phyloP scores from a whole-genome alignment of 2,329 filamentous ascomycete species.

The Exophiala calicioides region DNA sequence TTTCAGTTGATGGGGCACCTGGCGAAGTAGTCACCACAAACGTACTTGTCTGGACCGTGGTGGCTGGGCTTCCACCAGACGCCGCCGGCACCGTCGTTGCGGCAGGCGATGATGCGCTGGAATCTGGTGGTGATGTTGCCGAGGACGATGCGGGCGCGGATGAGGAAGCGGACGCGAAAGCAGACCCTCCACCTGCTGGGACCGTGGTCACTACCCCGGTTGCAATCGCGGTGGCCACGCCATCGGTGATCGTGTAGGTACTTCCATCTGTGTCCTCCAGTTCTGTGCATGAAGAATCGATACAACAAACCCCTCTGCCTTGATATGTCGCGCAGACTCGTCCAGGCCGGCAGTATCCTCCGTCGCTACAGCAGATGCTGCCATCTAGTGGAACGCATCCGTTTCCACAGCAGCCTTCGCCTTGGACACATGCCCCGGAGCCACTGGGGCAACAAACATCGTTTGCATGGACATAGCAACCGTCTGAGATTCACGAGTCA shows the following conservation, averaged over 20 bases:
- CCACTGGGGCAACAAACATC: constrained; percentile 5
- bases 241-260: constrained; percentile 6
- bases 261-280: constrained; percentile 6
- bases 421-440: constrained; percentile 1
- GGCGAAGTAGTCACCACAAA: too few species aligned
- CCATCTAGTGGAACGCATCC: constrained; percentile 11
- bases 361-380: constrained; percentile 10
- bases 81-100: too few species aligned
- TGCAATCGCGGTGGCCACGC: not conserved
- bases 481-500: constrained; percentile 4
- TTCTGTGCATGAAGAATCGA: constrained; percentile 3
- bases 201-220: constrained; percentile 1
- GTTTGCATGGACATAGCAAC: constrained; percentile 2
- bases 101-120: not conserved
- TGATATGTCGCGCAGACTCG: constrained; percentile 8
- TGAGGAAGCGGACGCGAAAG: not conserved
- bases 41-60: too few species aligned
- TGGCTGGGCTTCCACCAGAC: too few species aligned
- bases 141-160: not conserved
- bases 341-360: constrained; percentile 4
- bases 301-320: constrained; percentile 3
- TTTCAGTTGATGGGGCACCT: not conserved
- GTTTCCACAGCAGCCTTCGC: constrained; percentile 5
- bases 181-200: not conserved
- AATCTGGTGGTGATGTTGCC: not conserved